phyloP scores from a whole-genome alignment of 768 basidiomycete species.

The Boletus pseudopeckii region DNA sequence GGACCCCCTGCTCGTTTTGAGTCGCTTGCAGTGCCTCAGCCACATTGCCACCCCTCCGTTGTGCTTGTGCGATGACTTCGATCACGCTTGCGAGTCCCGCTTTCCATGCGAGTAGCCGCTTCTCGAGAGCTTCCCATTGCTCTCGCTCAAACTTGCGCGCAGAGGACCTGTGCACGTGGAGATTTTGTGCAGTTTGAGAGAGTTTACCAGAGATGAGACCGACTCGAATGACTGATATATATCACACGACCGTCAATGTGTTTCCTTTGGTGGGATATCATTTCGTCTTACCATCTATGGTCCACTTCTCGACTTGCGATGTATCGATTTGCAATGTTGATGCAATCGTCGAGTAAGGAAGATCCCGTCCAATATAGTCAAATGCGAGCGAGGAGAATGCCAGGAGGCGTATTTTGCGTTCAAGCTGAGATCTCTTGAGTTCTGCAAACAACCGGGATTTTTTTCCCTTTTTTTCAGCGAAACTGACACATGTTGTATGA shows the following conservation, averaged over 20 bases:
- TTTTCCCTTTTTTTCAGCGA: background rate
- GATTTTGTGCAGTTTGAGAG: conserved; percentile 70
- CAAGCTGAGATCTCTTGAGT: conserved; percentile 56
- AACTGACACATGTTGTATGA: background rate
- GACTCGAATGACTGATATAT: conserved; percentile 65
- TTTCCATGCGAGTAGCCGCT: conserved; percentile 76
- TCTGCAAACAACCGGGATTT: conserved; percentile 32
- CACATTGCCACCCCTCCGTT: conserved; percentile 34
- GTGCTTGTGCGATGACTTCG: conserved; percentile 63
- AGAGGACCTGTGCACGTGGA: conserved; percentile 71
- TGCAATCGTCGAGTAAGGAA: conserved; percentile 70
- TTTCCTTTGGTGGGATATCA: background rate
- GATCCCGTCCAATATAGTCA: conserved; percentile 67
- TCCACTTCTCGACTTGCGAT: conserved; percentile 79
- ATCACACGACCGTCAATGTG: background rate
- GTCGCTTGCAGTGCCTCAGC: conserved; percentile 21
- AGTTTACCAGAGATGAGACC: conserved; percentile 80
- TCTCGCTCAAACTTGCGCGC: conserved; percentile 71
- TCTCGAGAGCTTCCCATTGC: conserved; percentile 79
- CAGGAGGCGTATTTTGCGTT: conserved; percentile 77
- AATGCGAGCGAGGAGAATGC: conserved; percentile 76
- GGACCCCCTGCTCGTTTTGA: conserved; percentile 20
- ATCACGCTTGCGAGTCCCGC: conserved; percentile 63
- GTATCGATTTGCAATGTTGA: conserved; percentile 60
- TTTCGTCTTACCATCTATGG: conserved; percentile 66